Conservation (phyloP, 2,329 filamentous ascomycete species). For the Akanthomyces uredinophilus region DNA sequence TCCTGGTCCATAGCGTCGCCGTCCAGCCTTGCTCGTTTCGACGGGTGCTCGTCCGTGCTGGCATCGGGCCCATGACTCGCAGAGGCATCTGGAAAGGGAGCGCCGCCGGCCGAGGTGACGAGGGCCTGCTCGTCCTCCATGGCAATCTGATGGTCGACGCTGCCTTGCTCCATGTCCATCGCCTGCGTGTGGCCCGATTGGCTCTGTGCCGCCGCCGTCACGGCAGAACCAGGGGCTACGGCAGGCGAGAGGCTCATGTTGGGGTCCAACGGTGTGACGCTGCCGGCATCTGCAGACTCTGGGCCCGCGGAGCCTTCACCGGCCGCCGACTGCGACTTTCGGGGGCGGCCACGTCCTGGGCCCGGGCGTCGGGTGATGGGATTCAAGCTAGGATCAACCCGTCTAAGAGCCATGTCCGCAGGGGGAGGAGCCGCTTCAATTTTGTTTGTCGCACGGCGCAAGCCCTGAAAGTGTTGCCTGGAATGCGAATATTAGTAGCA, state of each 20-base stretch:
- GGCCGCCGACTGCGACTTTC: constrained; percentile 30
- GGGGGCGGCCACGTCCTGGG: constrained; percentile 50
- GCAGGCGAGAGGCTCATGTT: background rate
- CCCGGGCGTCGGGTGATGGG: constrained; percentile 58
- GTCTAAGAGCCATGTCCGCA: constrained; percentile 30
- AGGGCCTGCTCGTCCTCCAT: constrained; percentile 9
- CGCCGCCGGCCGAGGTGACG: background rate
- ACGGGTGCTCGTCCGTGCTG: constrained; percentile 28
- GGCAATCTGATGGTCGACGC: constrained; percentile 1
- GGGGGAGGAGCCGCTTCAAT: constrained; percentile 35
- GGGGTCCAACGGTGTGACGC: background rate
- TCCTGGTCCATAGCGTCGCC: constrained; percentile 29
- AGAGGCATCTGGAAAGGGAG: background rate
- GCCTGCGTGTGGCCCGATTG: background rate
- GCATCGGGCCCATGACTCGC: background rate
- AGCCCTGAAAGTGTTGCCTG: constrained; percentile 58
- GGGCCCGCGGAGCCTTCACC: background rate
- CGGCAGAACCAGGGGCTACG: background rate
- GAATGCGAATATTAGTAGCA: background rate
- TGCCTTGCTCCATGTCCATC: background rate
- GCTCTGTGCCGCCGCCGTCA: background rate
- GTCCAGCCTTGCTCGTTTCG: constrained; percentile 38
- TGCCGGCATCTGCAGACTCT: background rate
- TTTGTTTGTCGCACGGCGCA: constrained; percentile 52
- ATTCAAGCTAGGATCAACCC: constrained; percentile 47